Conservation (phyloP, 495 filamentous ascomycete species). For the Aspergillus asperescens region DNA sequence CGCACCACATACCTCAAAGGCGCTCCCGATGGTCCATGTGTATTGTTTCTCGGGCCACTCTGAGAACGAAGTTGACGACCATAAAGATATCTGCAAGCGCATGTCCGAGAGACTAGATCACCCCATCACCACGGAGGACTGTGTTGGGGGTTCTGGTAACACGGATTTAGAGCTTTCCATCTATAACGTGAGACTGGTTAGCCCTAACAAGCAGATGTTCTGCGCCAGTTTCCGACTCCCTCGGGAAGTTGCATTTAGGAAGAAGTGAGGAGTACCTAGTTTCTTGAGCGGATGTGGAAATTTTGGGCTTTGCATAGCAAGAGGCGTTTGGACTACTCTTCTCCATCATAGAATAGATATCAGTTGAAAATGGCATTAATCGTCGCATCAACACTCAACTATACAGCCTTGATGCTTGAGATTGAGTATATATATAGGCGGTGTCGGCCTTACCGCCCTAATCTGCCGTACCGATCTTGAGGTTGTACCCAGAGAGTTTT, state of each 20-base stretch:
- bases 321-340: conserved; percentile 14
- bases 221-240: conserved; percentile 89
- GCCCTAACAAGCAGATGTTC: conserved; percentile 93
- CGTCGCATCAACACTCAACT: neutral
- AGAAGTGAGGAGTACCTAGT: conserved; percentile 12
- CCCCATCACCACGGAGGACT: conserved; percentile 54
- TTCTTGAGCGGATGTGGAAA: neutral
- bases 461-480: conserved; percentile 7
- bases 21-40: conserved; percentile 80
- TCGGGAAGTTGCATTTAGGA: conserved; percentile 66
- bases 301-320: conserved; percentile 15
- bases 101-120: conserved; percentile 58
- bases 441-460: conserved; percentile 10
- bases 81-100: conserved; percentile 61
- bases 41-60: conserved; percentile 82
- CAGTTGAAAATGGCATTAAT: neutral
- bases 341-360: conserved; percentile 1
- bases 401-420: neutral
- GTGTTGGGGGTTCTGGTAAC: conserved; percentile 39
- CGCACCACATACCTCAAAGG: conserved; percentile 48
- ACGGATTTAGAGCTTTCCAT: conserved; percentile 56
- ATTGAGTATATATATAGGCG: conserved; percentile 5
- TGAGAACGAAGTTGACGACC: conserved; percentile 58
- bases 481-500: conserved; percentile 2
- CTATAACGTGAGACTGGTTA: conserved; percentile 78